Percentiles rank a stretch among this genome's conserved stretches.
Evolutionary conservation across 2,329 filamentous ascomycete genomes (phyloP).

Genomic region (Alternaria dauci): DNA sequence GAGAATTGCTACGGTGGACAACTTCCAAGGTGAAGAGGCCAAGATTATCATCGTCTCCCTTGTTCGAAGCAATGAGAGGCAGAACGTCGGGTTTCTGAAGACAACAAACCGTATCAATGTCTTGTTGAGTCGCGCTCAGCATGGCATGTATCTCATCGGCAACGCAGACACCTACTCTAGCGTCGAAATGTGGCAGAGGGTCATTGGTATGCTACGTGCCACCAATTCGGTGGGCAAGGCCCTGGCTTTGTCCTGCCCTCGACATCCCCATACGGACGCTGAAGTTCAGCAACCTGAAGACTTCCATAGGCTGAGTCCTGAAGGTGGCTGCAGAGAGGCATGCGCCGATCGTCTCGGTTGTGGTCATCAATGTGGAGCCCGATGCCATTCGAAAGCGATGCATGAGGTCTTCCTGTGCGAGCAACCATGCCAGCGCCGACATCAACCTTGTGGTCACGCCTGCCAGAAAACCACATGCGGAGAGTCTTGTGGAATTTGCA

Average conservation of each 20-base stretch:
- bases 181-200: conserved; percentile 70
- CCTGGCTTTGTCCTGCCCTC: conserved; percentile 39
- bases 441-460: conserved; percentile 35
- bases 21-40: conserved; percentile 80
- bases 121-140: conserved; percentile 69
- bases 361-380: conserved; percentile 39
- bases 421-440: conserved; percentile 35
- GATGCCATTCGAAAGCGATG: conserved; percentile 44
- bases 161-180: conserved; percentile 66
- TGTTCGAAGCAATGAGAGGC: conserved; percentile 70
- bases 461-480: conserved; percentile 43
- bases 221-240: conserved; percentile 23
- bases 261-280: conserved; percentile 37
- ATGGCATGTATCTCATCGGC: conserved; percentile 77
- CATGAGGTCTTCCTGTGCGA: conserved; percentile 38
- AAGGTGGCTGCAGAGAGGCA: conserved; percentile 41
- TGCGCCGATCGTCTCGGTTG: conserved; percentile 39
- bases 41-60: conserved; percentile 75
- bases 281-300: conserved; percentile 40
- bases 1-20: conserved; percentile 71
- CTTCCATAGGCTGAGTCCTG: conserved; percentile 37
- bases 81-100: conserved; percentile 70
- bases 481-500: conserved; percentile 38
- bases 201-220: conserved; percentile 61
- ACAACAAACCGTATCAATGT: conserved; percentile 75